Evolutionary conservation across 1,139 yeast species (phyloP).

Genomic region (Debaryomyces sp.): DNA sequence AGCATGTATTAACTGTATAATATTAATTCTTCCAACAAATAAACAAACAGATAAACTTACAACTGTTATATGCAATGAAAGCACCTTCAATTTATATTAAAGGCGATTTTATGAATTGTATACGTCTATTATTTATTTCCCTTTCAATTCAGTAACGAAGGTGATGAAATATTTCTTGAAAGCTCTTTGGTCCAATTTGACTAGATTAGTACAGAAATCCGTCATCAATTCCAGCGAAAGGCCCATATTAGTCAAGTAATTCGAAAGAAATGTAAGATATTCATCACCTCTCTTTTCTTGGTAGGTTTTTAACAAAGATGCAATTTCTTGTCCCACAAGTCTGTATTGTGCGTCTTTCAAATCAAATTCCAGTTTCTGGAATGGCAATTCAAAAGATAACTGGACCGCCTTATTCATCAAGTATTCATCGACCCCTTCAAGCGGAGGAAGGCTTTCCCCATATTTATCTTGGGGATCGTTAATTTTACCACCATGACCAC

Average conservation of each 20-base stretch:
- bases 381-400: constrained; percentile 77
- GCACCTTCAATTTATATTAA: neutral
- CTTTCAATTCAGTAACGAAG: constrained; percentile 53
- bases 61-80: constrained; percentile 4
- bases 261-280: constrained; percentile 53
- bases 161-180: constrained; percentile 66
- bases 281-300: constrained; percentile 44
- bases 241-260: constrained; percentile 62
- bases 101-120: neutral
- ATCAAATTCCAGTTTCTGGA: constrained; percentile 65
- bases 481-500: constrained; percentile 61
- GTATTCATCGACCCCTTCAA: constrained; percentile 74
- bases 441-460: constrained; percentile 53
- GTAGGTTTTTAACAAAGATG: constrained; percentile 67
- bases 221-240: constrained; percentile 56
- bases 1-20: neutral
- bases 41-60: neutral
- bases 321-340: constrained; percentile 72
- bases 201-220: constrained; percentile 60
- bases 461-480: constrained; percentile 55
- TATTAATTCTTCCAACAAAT: neutral
- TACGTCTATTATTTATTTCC: constrained; percentile 13
- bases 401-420: constrained; percentile 71
- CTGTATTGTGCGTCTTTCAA: constrained; percentile 80
- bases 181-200: constrained; percentile 54